Evolutionary conservation across 257 asterid genomes (phyloP).

Genomic region (Knoxia roxburghii): DNA sequence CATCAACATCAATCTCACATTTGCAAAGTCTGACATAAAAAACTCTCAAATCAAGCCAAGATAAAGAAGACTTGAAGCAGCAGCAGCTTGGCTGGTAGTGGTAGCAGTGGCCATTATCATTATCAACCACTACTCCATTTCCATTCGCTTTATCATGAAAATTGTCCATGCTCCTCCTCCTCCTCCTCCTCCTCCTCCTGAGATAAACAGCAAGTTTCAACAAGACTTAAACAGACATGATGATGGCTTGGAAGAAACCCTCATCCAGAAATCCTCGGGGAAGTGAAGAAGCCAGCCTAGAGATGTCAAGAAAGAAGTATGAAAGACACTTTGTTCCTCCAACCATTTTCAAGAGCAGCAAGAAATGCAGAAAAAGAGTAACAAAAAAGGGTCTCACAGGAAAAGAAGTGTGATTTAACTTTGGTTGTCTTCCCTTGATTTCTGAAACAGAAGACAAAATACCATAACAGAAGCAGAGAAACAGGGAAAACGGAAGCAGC

Average conservation of each 20-base stretch:
- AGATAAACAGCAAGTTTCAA: too few species aligned
- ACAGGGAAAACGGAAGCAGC: constrained; percentile 19
- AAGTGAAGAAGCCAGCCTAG: constrained; percentile 24
- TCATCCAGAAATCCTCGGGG: constrained; percentile 10
- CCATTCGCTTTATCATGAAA: constrained; percentile 21
- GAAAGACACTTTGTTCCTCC: constrained; percentile 18
- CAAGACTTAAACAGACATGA: background rate
- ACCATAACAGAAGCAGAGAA: constrained; percentile 4
- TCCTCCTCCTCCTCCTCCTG: too few species aligned
- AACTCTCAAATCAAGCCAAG: constrained; percentile 68
- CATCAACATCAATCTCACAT: constrained; percentile 53
- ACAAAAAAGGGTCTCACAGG: background rate
- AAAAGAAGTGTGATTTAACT: background rate
- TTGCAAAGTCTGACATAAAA: constrained; percentile 60
- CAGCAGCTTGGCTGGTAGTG: constrained; percentile 23
- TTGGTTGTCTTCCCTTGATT: background rate
- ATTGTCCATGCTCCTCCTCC: constrained; percentile 37
- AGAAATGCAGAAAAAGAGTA: background rate
- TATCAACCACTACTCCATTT: constrained; percentile 28
- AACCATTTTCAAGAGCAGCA: constrained; percentile 24
- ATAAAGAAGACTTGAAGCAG: constrained; percentile 30
- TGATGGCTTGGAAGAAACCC: constrained; percentile 7
- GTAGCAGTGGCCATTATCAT: constrained; percentile 34
- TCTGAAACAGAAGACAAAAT: constrained; percentile 3
- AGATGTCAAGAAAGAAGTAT: constrained; percentile 18